Percentiles rank a stretch among this genome's conserved stretches.
Evolutionary conservation across 495 filamentous ascomycete genomes (phyloP).

Genomic region (Penicillium paradoxum): DNA sequence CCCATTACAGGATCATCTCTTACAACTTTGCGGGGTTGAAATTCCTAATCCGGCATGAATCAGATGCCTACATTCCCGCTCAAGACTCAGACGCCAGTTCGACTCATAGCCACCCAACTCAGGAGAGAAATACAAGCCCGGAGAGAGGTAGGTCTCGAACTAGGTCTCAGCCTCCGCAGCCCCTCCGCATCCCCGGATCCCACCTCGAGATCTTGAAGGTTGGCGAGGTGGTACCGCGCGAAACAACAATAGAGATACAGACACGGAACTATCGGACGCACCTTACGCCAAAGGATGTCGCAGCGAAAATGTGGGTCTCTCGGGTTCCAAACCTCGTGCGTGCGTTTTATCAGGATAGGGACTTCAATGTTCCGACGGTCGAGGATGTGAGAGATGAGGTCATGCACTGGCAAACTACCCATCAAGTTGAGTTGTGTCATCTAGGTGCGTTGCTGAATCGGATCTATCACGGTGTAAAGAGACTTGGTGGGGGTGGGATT

Average conservation of each 20-base stretch:
- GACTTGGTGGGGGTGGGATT: neutral
- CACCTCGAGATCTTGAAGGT: neutral
- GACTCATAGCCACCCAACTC: too few relatives aligned
- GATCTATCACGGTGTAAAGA: neutral
- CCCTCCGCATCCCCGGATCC: too few relatives aligned
- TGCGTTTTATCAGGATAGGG: neutral
- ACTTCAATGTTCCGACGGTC: neutral
- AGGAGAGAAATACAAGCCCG: too few relatives aligned
- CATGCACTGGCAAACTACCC: neutral
- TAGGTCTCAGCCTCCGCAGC: too few relatives aligned
- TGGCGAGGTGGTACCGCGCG: neutral
- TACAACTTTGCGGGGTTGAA: constrained; percentile 23
- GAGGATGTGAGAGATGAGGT: neutral
- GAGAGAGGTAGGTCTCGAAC: too few relatives aligned
- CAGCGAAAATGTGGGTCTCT: neutral
- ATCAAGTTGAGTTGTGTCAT: neutral
- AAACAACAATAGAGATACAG: neutral
- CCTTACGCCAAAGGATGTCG: neutral
- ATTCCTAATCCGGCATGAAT: neutral
- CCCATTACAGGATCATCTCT: constrained; percentile 45
- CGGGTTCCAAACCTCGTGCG: neutral
- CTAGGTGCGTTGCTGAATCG: neutral
- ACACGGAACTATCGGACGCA: neutral
- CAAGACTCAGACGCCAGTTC: too few relatives aligned
- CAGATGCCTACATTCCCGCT: neutral